Conservation (phyloP, 257 asterid species). For the Capsicum baccatum region DNA sequence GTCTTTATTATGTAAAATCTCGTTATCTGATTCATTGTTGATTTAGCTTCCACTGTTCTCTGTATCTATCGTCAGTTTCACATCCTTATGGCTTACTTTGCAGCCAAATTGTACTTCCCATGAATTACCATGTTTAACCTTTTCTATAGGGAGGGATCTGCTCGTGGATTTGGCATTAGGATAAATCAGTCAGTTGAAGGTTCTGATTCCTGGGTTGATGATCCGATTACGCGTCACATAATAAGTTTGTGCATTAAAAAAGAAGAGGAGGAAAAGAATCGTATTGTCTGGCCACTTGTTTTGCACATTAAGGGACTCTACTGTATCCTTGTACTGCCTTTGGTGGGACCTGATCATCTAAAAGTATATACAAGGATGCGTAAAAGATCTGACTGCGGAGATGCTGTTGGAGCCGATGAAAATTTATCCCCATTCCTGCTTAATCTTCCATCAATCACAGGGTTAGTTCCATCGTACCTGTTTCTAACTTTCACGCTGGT, state of each 20-base stretch:
- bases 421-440: constrained; percentile 73
- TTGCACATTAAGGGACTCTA: constrained; percentile 77
- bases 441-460: constrained; percentile 96
- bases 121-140: constrained; percentile 19
- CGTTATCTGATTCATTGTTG: background rate
- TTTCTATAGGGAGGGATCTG: constrained; percentile 81
- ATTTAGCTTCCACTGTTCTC: background rate
- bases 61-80: constrained; percentile 16
- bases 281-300: constrained; percentile 79
- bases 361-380: constrained; percentile 77
- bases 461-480: constrained; percentile 62
- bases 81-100: background rate
- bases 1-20: constrained; percentile 16
- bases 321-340: constrained; percentile 72
- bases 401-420: constrained; percentile 73
- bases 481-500: background rate
- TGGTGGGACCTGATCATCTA: constrained; percentile 82
- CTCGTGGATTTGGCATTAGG: constrained; percentile 85
- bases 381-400: constrained; percentile 74
- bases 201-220: constrained; percentile 97
- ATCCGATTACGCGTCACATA: constrained; percentile 86
- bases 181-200: constrained; percentile 76
- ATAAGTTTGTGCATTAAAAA: constrained; percentile 60
- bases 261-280: constrained; percentile 61
- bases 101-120: background rate